A percentile compares a stretch with the other conserved stretches of the same genome.
Conservation (phyloP, 2,329 filamentous ascomycete genomes). For the Botryotinia narcissicola region DNA sequence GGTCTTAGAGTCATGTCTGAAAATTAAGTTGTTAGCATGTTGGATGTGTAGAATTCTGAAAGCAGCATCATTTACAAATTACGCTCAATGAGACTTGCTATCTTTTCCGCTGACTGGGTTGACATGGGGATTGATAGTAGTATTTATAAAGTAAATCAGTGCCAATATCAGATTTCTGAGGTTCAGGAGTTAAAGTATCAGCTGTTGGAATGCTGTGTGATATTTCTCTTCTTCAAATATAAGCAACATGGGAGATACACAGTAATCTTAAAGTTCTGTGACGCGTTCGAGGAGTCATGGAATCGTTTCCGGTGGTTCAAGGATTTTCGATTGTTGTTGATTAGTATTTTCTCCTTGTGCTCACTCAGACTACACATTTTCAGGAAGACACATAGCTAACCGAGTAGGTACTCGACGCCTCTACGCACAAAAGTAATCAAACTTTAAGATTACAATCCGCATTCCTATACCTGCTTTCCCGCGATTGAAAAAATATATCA, state of each 20-base stretch:
- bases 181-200: background rate
- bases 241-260: background rate
- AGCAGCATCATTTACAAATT: background rate
- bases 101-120: background rate
- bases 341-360: background rate
- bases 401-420: rapidly evolving
- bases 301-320: background rate
- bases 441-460: too few relatives aligned
- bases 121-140: background rate
- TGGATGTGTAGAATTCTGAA: background rate
- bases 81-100: background rate
- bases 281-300: rapidly evolving
- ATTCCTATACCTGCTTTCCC: too few relatives aligned
- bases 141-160: background rate
- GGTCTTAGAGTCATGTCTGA: background rate
- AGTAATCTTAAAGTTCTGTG: background rate
- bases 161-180: background rate
- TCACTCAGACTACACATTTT: too few relatives aligned
- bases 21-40: background rate
- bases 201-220: background rate
- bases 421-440: too few relatives aligned
- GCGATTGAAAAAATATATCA: too few relatives aligned
- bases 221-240: background rate
- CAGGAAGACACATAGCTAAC: background rate
- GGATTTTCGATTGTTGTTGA: background rate